Evolutionary conservation across 192 early-diverging fungal genomes (phyloP).

Genomic region (Coemansia sp.): DNA sequence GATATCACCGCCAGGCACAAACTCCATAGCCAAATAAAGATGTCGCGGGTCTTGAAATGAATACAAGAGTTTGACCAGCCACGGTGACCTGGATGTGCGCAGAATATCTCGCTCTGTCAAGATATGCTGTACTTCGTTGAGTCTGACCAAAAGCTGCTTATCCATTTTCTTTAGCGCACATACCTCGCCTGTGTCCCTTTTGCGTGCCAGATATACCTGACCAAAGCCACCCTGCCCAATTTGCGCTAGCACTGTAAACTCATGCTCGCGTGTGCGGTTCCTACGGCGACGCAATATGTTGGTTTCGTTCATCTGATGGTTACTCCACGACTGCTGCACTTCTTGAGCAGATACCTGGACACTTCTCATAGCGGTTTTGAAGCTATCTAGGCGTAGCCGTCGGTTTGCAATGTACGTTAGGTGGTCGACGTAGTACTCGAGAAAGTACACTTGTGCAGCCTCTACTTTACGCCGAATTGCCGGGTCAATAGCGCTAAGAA

Average conservation of each 20-base stretch:
- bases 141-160: slow-evolving; percentile 60
- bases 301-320: slow-evolving; percentile 54
- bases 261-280: slow-evolving; percentile 59
- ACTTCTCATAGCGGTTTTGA: slow-evolving; percentile 53
- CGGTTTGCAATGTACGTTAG: slow-evolving; percentile 74
- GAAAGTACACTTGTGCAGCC: slow-evolving; percentile 59
- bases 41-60: slow-evolving; percentile 77
- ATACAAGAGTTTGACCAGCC: slow-evolving; percentile 90
- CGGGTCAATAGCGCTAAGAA: slow-evolving; percentile 46
- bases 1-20: slow-evolving; percentile 67
- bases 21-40: slow-evolving; percentile 75
- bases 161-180: slow-evolving; percentile 77
- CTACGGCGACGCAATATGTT: slow-evolving; percentile 62
- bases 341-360: slow-evolving; percentile 32
- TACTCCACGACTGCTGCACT: slow-evolving; percentile 41
- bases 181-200: slow-evolving; percentile 65
- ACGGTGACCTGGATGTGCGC: slow-evolving; percentile 60
- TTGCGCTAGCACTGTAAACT: slow-evolving; percentile 67
- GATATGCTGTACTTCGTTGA: slow-evolving; percentile 70
- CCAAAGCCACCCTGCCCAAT: slow-evolving; percentile 81
- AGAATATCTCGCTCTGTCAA: slow-evolving; percentile 75
- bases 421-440: slow-evolving; percentile 81
- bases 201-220: slow-evolving; percentile 69
- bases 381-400: slow-evolving; percentile 51
- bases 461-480: slow-evolving; percentile 45